A percentile compares a stretch with the other conserved stretches of the same genome.
Evolutionary conservation across 805 yeast species (phyloP).

Genomic region (Candida parachauliodes): DNA sequence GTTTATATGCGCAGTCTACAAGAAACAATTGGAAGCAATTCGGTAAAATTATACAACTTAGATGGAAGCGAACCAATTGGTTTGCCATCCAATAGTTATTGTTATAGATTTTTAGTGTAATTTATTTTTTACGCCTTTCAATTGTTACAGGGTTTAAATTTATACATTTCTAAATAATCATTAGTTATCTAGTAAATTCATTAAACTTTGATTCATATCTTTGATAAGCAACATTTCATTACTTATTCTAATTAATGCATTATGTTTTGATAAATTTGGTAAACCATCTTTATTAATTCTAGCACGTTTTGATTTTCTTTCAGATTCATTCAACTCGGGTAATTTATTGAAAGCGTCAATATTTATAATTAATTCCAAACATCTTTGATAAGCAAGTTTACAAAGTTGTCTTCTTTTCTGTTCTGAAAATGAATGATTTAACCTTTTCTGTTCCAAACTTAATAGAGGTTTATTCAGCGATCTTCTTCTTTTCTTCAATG

Average conservation of each 20-base stretch:
- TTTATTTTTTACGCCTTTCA: too few relatives aligned
- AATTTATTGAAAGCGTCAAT: conserved; percentile 36
- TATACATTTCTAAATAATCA: too few relatives aligned
- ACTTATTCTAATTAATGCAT: conserved; percentile 38
- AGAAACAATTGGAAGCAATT: too few relatives aligned
- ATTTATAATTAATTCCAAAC: conserved; percentile 36
- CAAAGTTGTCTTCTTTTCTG: conserved; percentile 43
- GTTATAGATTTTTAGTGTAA: too few relatives aligned
- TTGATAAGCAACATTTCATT: conserved; percentile 34
- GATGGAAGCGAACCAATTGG: too few relatives aligned
- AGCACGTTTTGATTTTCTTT: conserved; percentile 33
- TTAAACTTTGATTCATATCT: conserved; percentile 30
- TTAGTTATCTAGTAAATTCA: conserved; percentile 17
- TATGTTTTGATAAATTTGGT: conserved; percentile 42
- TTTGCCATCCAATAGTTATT: too few relatives aligned
- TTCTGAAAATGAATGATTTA: conserved; percentile 41
- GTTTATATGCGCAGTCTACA: too few relatives aligned
- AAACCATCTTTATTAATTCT: conserved; percentile 42
- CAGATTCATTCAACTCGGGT: conserved; percentile 21
- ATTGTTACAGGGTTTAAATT: too few relatives aligned
- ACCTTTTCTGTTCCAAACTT: conserved; percentile 36
- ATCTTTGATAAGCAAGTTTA: conserved; percentile 42
- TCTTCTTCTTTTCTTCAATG: conserved; percentile 23
- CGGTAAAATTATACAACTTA: too few relatives aligned
- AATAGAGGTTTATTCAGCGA: conserved; percentile 33